Percentiles rank a stretch among this genome's conserved stretches.
These are phyloP conservation scores for Tylopilus felleus DNA, from an alignment of 768 basidiomycete genomes.

Conservation along the genomic window DNA sequence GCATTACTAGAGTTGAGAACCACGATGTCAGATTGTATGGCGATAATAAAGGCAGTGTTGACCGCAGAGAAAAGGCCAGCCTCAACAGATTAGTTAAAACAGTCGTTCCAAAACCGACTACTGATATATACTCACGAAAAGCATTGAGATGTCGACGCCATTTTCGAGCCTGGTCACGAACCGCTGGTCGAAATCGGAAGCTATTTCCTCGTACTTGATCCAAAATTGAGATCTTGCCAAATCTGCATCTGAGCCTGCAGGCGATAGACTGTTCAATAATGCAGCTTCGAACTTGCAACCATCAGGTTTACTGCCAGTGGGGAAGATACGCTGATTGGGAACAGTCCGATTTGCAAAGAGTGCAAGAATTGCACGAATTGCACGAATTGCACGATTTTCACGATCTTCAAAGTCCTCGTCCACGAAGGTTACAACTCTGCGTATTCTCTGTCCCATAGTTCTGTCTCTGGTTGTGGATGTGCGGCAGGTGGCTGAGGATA, in stretches of 20 bases:
- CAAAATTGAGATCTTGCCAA: not conserved
- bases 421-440: no score
- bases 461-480: no score
- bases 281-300: not conserved
- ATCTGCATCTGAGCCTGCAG: not conserved
- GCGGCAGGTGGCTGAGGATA: no score
- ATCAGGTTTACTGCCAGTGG: no score
- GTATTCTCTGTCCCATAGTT: no score
- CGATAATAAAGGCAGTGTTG: not conserved
- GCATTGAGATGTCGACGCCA: not conserved
- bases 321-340: no score
- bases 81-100: not conserved
- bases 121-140: not conserved
- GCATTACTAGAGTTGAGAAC: not conserved
- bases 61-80: not conserved
- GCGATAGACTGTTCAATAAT: not conserved
- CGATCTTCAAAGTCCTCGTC: no score
- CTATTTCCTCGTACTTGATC: not conserved
- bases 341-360: no score
- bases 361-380: no score
- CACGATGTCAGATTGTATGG: not conserved
- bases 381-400: no score
- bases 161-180: not conserved
- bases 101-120: not conserved
- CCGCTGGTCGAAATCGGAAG: not conserved